Evolutionary conservation across 73 alveolate species (phyloP), one percentile per base, ranked within the genome.

Genomic region (Paramecium octaurelia): DNA sequence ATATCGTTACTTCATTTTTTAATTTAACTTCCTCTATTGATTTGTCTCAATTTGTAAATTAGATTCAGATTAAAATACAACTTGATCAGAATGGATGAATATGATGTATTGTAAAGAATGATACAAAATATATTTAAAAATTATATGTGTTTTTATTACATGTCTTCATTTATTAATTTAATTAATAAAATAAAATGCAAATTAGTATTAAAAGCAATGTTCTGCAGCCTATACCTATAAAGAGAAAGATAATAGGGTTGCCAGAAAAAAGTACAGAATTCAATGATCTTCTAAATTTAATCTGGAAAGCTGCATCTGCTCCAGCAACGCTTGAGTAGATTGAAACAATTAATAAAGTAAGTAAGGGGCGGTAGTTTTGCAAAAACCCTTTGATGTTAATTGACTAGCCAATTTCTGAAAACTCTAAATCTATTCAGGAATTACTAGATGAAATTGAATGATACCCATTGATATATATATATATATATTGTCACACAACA

Each of bases 401-500:
- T 8, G 84, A 64, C 69, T 54, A 54, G 46, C 27, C 27, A 64
- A 27, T 64, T 64, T 34, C 84, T 31, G 84, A 64, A 64, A 64
- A 64, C 12, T 27, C 50, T 27, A 64, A 64, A 64, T 24, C 84
- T 64, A 64, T 64, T 64, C 46, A 64, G 84, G 84, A 64, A 64
- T 64, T 64, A 64, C 84, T 64, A 31, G 84, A 64, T 64, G 84
- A 64, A 64, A 64, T 64, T n/a, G 84, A 64, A 64, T 64, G 84
- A 64, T 24, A 64, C 46, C 46, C 84, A 64, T 27, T 64, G n/a
- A n/a, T n/a, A n/a, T 31, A 12, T 54, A 54, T 54, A 54, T 54
- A 54, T 20, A 54, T 54, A 54, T 54, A 54, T 54, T 54, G 69
- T 54, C 31, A 54, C 31, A 54, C 69, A 54, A 54, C 34, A 54